Conservation (phyloP, 495 filamentous ascomycete genomes). For the Penicillium alfredii region DNA sequence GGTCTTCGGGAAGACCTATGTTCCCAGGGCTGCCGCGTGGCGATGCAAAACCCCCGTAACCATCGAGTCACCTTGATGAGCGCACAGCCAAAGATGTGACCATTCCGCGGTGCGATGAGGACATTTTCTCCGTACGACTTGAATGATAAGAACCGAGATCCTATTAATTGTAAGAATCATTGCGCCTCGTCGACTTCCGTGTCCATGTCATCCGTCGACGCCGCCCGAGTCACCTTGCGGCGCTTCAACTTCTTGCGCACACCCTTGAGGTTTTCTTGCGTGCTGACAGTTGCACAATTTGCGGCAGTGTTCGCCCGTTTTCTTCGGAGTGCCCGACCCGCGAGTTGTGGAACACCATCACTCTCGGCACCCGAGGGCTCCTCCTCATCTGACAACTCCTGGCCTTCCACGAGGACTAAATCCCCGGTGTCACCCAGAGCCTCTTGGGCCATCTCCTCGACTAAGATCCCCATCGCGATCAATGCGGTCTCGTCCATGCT, state of each 20-base stretch:
- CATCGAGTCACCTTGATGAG: too few relatives aligned
- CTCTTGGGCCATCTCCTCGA: constrained; percentile 68
- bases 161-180: constrained; percentile 4
- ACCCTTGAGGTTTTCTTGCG: constrained; percentile 19
- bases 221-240: constrained; percentile 16
- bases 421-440: constrained; percentile 65
- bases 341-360: constrained; percentile 4
- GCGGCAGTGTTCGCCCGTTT: constrained; percentile 14
- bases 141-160: too few relatives aligned
- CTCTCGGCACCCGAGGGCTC: constrained; percentile 5
- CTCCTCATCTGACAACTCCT: constrained; percentile 28
- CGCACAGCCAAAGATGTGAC: too few relatives aligned
- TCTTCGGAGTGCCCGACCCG: constrained; percentile 4
- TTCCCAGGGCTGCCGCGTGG: too few relatives aligned
- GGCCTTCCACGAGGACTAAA: constrained; percentile 65
- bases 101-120: too few relatives aligned
- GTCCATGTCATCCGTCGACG: constrained; percentile 23
- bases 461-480: constrained; percentile 70
- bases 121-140: too few relatives aligned
- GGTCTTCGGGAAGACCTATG: too few relatives aligned
- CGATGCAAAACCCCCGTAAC: too few relatives aligned
- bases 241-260: constrained; percentile 23
- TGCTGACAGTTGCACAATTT: constrained; percentile 14
- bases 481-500: constrained; percentile 84
- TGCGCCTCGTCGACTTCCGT: constrained; percentile 18